Percentiles rank a stretch among this genome's conserved stretches.
phyloP scores from a whole-genome alignment of 495 filamentous ascomycete genomes.

The Penicillium flavigenum region DNA sequence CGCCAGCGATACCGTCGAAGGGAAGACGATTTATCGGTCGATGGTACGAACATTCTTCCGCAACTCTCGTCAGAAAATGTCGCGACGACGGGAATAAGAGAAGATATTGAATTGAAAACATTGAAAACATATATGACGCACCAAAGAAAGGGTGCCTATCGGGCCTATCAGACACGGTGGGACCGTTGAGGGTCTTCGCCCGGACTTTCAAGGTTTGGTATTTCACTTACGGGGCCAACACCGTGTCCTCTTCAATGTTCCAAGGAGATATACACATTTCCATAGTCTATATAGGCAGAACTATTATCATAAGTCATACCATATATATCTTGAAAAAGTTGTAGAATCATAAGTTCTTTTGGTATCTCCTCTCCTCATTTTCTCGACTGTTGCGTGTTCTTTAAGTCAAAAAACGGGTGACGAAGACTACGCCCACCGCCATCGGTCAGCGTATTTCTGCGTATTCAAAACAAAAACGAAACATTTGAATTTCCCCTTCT shows the following conservation, averaged over 20 bases:
- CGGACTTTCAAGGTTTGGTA: slow-evolving; percentile 13
- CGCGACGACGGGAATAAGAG: not conserved
- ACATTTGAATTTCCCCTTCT: slow-evolving; percentile 11
- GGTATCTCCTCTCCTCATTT: not conserved
- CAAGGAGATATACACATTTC: too few species aligned
- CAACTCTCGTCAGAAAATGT: slow-evolving; percentile 29
- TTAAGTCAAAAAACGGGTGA: slow-evolving; percentile 7
- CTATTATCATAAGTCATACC: not conserved
- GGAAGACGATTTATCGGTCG: slow-evolving; percentile 50
- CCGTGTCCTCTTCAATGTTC: slow-evolving; percentile 51
- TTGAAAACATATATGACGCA: slow-evolving; percentile 2
- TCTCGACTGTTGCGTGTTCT: slow-evolving; percentile 5
- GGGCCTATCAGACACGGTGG: slow-evolving; percentile 22
- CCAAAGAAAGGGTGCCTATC: not conserved
- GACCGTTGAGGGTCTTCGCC: slow-evolving; percentile 4
- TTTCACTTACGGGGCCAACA: slow-evolving; percentile 36
- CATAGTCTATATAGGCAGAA: slow-evolving; percentile 8
- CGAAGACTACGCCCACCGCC: slow-evolving; percentile 23
- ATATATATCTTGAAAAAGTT: not conserved
- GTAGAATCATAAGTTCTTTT: not conserved
- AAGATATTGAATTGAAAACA: too few species aligned
- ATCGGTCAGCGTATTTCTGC: slow-evolving; percentile 25
- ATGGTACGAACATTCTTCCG: slow-evolving; percentile 43
- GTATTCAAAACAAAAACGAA: slow-evolving; percentile 27
- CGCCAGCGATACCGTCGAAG: slow-evolving; percentile 51